Percentiles rank a stretch among this genome's conserved stretches.
Evolutionary conservation across 2,329 filamentous ascomycete species (phyloP).

Genomic region (Calycina herbarum): DNA sequence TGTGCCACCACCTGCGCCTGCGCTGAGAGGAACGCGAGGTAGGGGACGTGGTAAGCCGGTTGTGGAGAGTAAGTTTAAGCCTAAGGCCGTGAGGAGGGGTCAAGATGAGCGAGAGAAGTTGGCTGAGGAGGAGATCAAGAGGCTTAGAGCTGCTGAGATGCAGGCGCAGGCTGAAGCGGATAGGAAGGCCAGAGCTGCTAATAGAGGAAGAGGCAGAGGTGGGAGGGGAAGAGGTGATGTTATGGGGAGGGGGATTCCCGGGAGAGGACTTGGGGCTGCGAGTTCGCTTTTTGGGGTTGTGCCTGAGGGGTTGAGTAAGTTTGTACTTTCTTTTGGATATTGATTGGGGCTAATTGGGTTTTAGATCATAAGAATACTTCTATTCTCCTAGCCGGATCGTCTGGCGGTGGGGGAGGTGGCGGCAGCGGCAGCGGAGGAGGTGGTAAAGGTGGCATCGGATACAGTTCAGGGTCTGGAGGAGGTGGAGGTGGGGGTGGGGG

Average conservation of each 20-base stretch:
- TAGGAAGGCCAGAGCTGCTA: conserved; percentile 12
- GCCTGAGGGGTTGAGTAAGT: conserved; percentile 31
- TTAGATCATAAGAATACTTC: conserved; percentile 10
- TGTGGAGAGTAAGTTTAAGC: conserved; percentile 36
- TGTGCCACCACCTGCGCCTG: conserved; percentile 8
- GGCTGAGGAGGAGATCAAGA: conserved; percentile 25
- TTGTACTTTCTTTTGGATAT: neutral
- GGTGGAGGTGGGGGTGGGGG: conserved; percentile 14
- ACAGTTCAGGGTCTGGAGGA: conserved; percentile 14
- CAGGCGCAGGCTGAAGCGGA: conserved; percentile 18
- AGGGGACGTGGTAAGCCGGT: conserved; percentile 21
- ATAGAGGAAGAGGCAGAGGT: conserved; percentile 26
- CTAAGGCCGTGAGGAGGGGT: conserved; percentile 34
- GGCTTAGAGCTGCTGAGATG: conserved; percentile 12
- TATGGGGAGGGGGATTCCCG: conserved; percentile 31
- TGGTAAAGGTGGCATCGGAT: conserved; percentile 18
- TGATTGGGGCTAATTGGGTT: neutral
- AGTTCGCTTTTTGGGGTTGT: conserved; percentile 29
- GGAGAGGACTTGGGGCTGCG: conserved; percentile 15
- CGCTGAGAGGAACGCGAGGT: conserved; percentile 22
- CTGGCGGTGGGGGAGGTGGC: conserved; percentile 16
- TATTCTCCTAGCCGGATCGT: conserved; percentile 4
- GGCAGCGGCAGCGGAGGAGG: conserved; percentile 11
- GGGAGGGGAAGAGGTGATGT: conserved; percentile 36
- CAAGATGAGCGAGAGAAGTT: conserved; percentile 30